Base-by-base conservation (phyloP, 768 basidiomycete species). In the Naganishia onofrii region DNA sequence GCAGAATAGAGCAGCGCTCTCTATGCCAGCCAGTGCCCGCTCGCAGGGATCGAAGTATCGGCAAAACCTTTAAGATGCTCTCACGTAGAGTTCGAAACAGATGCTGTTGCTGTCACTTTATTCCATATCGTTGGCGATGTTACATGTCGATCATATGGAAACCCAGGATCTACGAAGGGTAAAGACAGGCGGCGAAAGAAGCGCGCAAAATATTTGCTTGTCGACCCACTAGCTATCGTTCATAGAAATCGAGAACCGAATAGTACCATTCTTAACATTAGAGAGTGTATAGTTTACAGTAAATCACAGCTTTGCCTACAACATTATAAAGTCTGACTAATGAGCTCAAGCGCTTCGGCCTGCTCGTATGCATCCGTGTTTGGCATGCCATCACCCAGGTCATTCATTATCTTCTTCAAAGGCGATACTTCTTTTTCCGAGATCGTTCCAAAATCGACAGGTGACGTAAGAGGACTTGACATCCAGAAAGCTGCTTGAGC, bases 401-500 rank as follows among this genome's bases (percentile, higher is more conserved):
- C 42, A 26, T 44, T 29, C 23, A 38, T 42, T 42, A 29, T 46
- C 15, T 36, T 36, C 60, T 44, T 63, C 42, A 63, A 26, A n/a
- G 60, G 60, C 60, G 60, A 63, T 7, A 63, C 23, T 6, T 63
- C 60, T 26, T 44, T 63, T 42, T 42, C 60, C 38, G 60, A 63
- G 28, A 63, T 65, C 31, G 42, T 72, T 48, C 53, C 63, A 21
- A 42, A 54, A 21, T 70, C 63, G n/a, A 72, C 48, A 0, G 73
- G 73, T 28, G 63, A 71, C 17, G 69, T 67, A 48, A 70, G 73
- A 12, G 75, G 75, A 69, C 73, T 74, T 3, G 71, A 72, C 28
- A 73, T 51, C 23, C 75, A 66, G 21, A 77, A 64, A 17, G 74
- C 74, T 13, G 76, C 75, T 53, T 76, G 75, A 23, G 73, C 72